Base-by-base conservation (phyloP, 768 basidiomycete genomes). In the Goffeauzyma gilvescens region DNA sequence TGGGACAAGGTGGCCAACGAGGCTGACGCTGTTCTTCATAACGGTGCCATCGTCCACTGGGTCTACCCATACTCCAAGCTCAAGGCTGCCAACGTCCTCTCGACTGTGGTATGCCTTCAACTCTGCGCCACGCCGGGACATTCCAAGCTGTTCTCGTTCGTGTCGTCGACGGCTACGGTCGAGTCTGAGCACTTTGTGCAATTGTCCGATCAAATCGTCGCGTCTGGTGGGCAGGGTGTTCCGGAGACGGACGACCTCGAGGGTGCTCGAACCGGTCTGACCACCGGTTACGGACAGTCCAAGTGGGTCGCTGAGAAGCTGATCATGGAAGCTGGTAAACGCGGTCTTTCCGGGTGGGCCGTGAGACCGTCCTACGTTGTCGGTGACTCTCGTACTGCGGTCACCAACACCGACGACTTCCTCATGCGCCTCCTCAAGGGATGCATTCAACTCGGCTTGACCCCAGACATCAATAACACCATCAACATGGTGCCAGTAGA, bases 221-320 rank as follows among this genome's bases (percentile, higher is more conserved):
- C 55, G 14, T 61, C 67, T 5, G 69, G 68, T 25, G 70, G 70
- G 14, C 34, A 44, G 5, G 90, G 89, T 34, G 70, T 98, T 24
- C 76, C 81, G 1, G 93, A 98, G 59, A 68, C 65, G 39, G 90
- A 98, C 55, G 75, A 87, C 52, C 72, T 96, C 15, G 86, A 90
- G 55, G 86, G 80, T 5, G 82, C 86, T 0, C 71, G 75, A 49
- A 62, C 60, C 0, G 68, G 73, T 1, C 69, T 96, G 39, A 80
- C 80, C 62, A 82, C 82, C 0, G 93, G 93, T 0, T 98, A 98
- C 62, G 87, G 90, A 5, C 93, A 98, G 67, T 79, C 76, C 26
- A 98, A 98, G 65, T 98, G 93, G 93, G 93, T 98, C 0, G 81
- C 85, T 1, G 93, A 98, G 65, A 90, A 86, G 61, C 64, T 98